Conservation (phyloP, 2,329 filamentous ascomycete species). For the Didymella pinodella region DNA sequence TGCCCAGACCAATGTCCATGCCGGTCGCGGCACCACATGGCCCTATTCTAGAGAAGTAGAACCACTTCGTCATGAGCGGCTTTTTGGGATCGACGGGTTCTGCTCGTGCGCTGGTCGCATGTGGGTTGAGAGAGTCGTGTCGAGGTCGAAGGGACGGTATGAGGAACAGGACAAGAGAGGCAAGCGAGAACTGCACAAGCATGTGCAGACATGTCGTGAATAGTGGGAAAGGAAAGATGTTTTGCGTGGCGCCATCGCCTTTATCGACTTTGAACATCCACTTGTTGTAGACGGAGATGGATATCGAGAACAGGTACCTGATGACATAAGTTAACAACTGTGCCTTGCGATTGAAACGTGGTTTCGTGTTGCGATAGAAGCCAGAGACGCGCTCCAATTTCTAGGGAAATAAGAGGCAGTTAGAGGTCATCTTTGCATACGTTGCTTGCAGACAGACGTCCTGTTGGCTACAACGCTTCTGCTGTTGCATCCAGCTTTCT, state of each 20-base stretch:
- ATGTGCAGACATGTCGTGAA: constrained; percentile 97
- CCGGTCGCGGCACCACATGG: constrained; percentile 93
- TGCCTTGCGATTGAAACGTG: neutral
- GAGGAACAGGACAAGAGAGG: constrained; percentile 79
- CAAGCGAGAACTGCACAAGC: constrained; percentile 85
- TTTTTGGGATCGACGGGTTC: constrained; percentile 55
- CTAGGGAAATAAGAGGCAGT: too few relatives aligned
- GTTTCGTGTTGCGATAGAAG: too few relatives aligned
- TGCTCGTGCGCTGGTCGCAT: constrained; percentile 36
- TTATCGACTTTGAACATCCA: constrained; percentile 88
- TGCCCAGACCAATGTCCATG: constrained; percentile 93
- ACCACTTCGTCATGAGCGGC: constrained; percentile 81
- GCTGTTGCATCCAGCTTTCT: too few relatives aligned
- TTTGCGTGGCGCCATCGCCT: constrained; percentile 45
- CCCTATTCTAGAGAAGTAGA: constrained; percentile 90
- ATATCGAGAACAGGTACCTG: constrained; percentile 82
- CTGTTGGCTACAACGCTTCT: too few relatives aligned
- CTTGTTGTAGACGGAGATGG: constrained; percentile 87
- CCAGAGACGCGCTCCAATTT: too few relatives aligned
- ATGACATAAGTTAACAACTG: constrained; percentile 23
- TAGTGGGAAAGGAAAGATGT: constrained; percentile 89
- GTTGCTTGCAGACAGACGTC: too few relatives aligned
- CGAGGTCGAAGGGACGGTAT: constrained; percentile 82
- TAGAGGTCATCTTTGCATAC: too few relatives aligned
- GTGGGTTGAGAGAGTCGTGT: constrained; percentile 53